phyloP scores from a whole-genome alignment of 2,329 filamentous ascomycete genomes.

The Penicillium palitans region DNA sequence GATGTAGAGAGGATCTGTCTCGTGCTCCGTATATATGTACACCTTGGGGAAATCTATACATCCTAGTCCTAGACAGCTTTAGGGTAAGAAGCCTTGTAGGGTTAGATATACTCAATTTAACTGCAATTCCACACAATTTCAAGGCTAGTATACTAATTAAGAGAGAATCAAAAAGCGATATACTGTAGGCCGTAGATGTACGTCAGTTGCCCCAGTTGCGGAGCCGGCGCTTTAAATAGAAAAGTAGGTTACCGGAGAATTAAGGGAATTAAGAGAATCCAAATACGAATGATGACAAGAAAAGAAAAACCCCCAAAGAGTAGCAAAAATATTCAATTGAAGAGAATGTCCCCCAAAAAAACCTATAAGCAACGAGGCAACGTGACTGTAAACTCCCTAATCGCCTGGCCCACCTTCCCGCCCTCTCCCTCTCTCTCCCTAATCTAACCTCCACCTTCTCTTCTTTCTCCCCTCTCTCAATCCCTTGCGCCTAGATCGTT shows the following conservation, averaged over 20 bases:
- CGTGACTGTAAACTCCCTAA: conserved; percentile 30
- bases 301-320: background rate
- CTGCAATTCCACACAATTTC: no score
- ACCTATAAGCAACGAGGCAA: conserved; percentile 19
- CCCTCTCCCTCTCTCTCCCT: conserved; percentile 19
- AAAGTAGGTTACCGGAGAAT: background rate
- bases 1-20: background rate
- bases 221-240: conserved; percentile 1
- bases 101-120: background rate
- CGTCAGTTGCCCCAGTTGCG: conserved; percentile 25
- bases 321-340: background rate
- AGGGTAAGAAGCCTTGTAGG: background rate
- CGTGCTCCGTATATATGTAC: background rate
- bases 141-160: background rate
- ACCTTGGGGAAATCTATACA: background rate
- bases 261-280: background rate
- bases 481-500: conserved; percentile 1
- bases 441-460: conserved; percentile 16
- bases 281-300: background rate
- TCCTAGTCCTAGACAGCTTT: background rate
- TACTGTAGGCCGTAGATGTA: conserved; percentile 7
- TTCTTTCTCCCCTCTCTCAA: background rate
- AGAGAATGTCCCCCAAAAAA: background rate
- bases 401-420: conserved; percentile 27
- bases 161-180: background rate